A percentile compares a stretch with the other conserved stretches of the same genome.
Evolutionary conservation across 2,329 filamentous ascomycete species (phyloP).

Genomic region (Triangularia setosa): DNA sequence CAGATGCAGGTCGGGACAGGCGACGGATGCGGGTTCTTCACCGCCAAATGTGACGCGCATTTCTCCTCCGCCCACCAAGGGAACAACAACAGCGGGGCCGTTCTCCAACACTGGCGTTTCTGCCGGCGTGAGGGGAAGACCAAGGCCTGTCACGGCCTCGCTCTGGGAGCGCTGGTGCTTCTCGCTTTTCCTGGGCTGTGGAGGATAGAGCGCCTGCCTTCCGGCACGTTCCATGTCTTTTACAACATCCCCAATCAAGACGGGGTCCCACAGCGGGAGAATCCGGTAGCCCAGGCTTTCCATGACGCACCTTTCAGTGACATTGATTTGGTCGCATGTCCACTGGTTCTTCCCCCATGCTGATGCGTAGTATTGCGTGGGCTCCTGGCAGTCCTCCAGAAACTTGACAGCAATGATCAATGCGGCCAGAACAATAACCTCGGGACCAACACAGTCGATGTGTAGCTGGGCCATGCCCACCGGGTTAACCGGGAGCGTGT

Average conservation of each 20-base stretch:
- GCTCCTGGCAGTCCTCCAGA: conserved; percentile 54
- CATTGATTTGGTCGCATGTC: conserved; percentile 59
- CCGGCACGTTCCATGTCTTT: conserved; percentile 61
- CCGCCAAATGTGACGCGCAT: neutral
- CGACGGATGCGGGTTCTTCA: neutral
- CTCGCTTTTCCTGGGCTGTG: conserved; percentile 18
- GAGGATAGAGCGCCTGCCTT: conserved; percentile 21
- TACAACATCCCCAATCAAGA: conserved; percentile 55
- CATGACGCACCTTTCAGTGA: conserved; percentile 61
- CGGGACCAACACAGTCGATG: conserved; percentile 59
- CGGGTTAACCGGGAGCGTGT: conserved; percentile 23
- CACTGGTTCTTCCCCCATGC: conserved; percentile 54
- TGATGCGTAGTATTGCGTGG: conserved; percentile 49
- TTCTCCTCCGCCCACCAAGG: neutral
- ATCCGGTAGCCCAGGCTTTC: conserved; percentile 62
- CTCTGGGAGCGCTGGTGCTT: conserved; percentile 37
- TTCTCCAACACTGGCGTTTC: conserved; percentile 37
- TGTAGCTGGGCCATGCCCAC: conserved; percentile 38
- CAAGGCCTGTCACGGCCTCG: conserved; percentile 37
- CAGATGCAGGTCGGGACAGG: conserved; percentile 8
- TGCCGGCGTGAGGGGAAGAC: conserved; percentile 39
- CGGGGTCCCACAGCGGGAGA: conserved; percentile 54
- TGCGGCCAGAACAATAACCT: conserved; percentile 60
- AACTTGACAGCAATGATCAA: conserved; percentile 65
- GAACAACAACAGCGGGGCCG: conserved; percentile 4